phyloP scores from a whole-genome alignment of 2,329 filamentous ascomycete species.

The Hypoxylon sp. region DNA sequence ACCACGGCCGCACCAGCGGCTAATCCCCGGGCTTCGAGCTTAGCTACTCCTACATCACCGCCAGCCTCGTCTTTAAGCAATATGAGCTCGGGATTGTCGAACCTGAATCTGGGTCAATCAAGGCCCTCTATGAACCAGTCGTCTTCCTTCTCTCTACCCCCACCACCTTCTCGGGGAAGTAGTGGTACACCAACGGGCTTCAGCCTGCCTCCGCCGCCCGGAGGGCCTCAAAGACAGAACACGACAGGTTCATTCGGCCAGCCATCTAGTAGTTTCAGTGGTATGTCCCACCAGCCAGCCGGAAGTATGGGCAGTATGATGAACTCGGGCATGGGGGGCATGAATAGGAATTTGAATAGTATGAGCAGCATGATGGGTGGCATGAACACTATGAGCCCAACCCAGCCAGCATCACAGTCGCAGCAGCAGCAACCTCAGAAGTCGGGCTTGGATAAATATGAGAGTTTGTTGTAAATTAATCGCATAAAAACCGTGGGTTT shows the following conservation, averaged over 20 bases:
- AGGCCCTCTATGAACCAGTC: slow-evolving; percentile 57
- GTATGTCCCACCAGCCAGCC: slow-evolving; percentile 38
- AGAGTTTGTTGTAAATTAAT: slow-evolving; percentile 67
- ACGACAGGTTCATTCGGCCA: slow-evolving; percentile 51
- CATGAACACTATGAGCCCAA: slow-evolving; percentile 42
- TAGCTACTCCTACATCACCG: slow-evolving; percentile 54
- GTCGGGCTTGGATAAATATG: slow-evolving; percentile 76
- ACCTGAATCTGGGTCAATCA: slow-evolving; percentile 63
- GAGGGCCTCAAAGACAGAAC: slow-evolving; percentile 51
- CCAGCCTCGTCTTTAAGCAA: slow-evolving; percentile 56
- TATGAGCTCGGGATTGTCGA: slow-evolving; percentile 63
- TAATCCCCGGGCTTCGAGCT: slow-evolving; percentile 65
- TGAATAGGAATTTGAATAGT: slow-evolving; percentile 49
- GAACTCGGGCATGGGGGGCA: slow-evolving; percentile 39
- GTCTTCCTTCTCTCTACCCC: slow-evolving; percentile 71
- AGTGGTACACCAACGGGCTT: slow-evolving; percentile 58
- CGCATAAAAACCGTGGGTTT: not conserved
- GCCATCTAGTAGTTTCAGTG: slow-evolving; percentile 36
- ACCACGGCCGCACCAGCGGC: slow-evolving; percentile 56
- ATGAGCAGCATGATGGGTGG: slow-evolving; percentile 49
- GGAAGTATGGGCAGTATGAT: slow-evolving; percentile 48
- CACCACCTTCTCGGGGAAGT: slow-evolving; percentile 61
- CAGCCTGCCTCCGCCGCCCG: slow-evolving; percentile 64
- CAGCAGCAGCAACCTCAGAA: slow-evolving; percentile 55
- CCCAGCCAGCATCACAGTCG: slow-evolving; percentile 29